phyloP scores from a whole-genome alignment of 2,329 filamentous ascomycete species.

The Ploettnerulaceae sp. region DNA sequence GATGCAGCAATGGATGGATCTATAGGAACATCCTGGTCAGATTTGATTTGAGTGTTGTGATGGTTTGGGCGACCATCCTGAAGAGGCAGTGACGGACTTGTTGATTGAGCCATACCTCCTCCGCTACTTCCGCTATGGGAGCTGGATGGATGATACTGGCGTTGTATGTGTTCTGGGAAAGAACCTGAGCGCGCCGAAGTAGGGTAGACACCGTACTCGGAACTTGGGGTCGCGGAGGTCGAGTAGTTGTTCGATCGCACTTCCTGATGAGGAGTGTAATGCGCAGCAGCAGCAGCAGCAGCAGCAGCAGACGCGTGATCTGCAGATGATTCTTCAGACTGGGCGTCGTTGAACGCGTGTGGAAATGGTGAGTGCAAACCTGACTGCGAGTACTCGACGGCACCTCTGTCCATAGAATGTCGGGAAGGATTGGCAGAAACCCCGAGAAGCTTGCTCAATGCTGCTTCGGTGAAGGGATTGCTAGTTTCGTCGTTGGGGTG shows the following conservation, averaged over 20 bases:
- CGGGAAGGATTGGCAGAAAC: constrained; percentile 28
- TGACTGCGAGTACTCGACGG: constrained; percentile 78
- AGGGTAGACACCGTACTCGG: constrained; percentile 81
- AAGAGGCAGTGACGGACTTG: constrained; percentile 93
- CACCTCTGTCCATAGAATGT: constrained; percentile 54
- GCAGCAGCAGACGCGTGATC: constrained; percentile 93
- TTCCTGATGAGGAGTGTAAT: constrained; percentile 81
- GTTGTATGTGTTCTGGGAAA: constrained; percentile 83
- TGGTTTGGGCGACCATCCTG: constrained; percentile 73
- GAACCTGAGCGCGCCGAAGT: constrained; percentile 71
- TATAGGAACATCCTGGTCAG: constrained; percentile 98
- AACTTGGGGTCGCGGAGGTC: constrained; percentile 77
- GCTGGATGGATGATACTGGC: constrained; percentile 75
- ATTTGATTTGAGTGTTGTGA: constrained; percentile 74
- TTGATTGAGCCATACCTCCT: constrained; percentile 97
- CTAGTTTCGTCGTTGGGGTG: constrained; percentile 14
- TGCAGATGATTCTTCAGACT: constrained; percentile 81
- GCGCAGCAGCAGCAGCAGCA: too few relatives aligned
- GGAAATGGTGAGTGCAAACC: constrained; percentile 75
- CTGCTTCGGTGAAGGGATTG: constrained; percentile 24
- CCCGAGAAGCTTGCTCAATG: constrained; percentile 31
- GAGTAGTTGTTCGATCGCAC: constrained; percentile 52
- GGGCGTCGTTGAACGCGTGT: constrained; percentile 59
- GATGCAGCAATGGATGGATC: constrained; percentile 95
- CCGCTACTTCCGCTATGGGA: constrained; percentile 68